Base-by-base conservation (phyloP, 495 filamentous ascomycete genomes). In the Rostrohypoxylon terebratum region DNA sequence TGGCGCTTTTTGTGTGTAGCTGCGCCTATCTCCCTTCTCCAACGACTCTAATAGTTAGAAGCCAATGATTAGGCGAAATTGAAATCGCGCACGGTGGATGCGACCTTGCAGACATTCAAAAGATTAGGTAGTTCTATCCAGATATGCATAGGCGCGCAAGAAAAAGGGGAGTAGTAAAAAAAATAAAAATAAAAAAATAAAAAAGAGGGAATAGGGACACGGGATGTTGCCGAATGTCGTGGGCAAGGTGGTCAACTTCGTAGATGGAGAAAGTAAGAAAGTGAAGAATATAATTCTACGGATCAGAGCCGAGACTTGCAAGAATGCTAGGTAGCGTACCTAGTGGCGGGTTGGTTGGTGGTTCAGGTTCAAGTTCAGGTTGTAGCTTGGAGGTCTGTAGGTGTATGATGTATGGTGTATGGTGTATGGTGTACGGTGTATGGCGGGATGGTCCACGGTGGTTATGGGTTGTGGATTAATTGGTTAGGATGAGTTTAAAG, bases 51-150 rank as follows among this genome's bases (percentile, higher is more conserved):
- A n/a, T 45, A 45, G 42, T 45, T 16, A 47, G 45, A 60, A 55
- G 57, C 66, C 62, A 71, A 63, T 59, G 20, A 33, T 59, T 75
- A 67, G 72, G 72, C 72, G 72, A 74, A 74, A 42, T 64, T 53
- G 72, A 71, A 75, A 75, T 75, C 72, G 72, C 72, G 72, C 67
- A 75, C 67, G 72, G 68, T 71, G 60, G 60, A 68, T 67, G 54
- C 72, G 68, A 71, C 68, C 67, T 64, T 71, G 72, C 72, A 75
- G 63, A 75, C 72, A 75, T 75, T 75, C 72, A 75, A 75, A 75
- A 75, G 68, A 68, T 59, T 25, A 75, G 42, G 45, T 28, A 71
- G 45, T 42, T 42, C 38, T 75, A 75, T 71, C 72, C 72, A 75
- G 72, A 69, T 53, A 69, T 69, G 71, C 66, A 69, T 69, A 66